Evolutionary conservation across 1,139 yeast species (phyloP), one percentile per base, ranked within the genome.

Genomic region (Barnettozyma hawaiiensis): DNA sequence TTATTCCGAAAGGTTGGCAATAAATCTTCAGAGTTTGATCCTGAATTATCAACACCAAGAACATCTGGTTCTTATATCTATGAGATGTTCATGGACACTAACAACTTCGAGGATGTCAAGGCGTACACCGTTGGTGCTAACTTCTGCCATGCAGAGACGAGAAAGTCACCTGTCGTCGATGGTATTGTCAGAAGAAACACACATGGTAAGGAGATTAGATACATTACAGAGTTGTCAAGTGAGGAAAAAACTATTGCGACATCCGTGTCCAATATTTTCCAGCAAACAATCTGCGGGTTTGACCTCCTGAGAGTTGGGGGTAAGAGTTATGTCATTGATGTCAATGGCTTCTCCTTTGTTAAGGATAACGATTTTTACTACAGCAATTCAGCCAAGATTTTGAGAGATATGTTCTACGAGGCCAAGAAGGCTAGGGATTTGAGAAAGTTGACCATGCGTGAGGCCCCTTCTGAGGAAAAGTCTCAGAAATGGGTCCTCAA

Each of bases 101-200:
- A 94, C 61, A 92, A 94, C 60, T 89, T 90, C 58, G 98, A 94
- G 65, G 99, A 94, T 63, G 99, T 94, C 49, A 94, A 94, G 64
- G 98, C 98, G 0, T 94, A 94, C 61, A 94, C 98, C 2, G 97
- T 94, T 3, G 98, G 98, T 1, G 80, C 84, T 4, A 69, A 70
- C 21, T 94, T 76, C 59, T 92, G 98, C 59, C 98, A 94, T 63
- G 99, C 98, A 0, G 99, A 94, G 61, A 94, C 99, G 1, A 76
- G 99, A 57, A 94, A 94, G 62, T 89, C 97, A 0, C 99, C 99
- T 0, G 98, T 94, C 3, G 98, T 94, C 14, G 99, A 94, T 66
- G 99, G 99, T 40, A 85, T 94, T 44, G 99, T 94, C 21, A 76
- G 97, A 59, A 77, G 99, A 63, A 94, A 94, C 61, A 90, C 98